phyloP scores from a whole-genome alignment of 2,329 filamentous ascomycete genomes.

The Metarhizium robertsii region DNA sequence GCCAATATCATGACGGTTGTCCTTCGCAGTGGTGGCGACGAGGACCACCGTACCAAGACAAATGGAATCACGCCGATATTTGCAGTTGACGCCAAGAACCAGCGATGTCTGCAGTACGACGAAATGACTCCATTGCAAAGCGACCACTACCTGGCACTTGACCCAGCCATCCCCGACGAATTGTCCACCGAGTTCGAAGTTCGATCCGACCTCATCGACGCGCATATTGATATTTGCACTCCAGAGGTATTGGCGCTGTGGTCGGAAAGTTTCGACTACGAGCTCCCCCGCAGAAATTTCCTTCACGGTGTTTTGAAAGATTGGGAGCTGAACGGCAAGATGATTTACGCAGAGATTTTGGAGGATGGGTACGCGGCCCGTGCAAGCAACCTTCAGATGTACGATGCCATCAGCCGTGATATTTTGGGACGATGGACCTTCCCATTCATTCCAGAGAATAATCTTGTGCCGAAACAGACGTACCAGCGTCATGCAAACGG shows the following conservation, averaged over 20 bases:
- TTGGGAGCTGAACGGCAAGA: slow-evolving; percentile 93
- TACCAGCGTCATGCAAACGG: slow-evolving; percentile 63
- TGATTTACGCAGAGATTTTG: slow-evolving; percentile 85
- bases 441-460: slow-evolving; percentile 82
- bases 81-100: slow-evolving; percentile 69
- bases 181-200: slow-evolving; percentile 68
- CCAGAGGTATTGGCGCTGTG: slow-evolving; percentile 90
- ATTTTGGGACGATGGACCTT: slow-evolving; percentile 82
- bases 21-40: slow-evolving; percentile 63
- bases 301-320: slow-evolving; percentile 90
- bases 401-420: slow-evolving; percentile 81
- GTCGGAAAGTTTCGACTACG: slow-evolving; percentile 97
- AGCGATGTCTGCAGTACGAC: slow-evolving; percentile 87
- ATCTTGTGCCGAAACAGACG: slow-evolving; percentile 66
- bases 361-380: slow-evolving; percentile 77
- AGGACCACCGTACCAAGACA: slow-evolving; percentile 65
- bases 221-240: slow-evolving; percentile 93
- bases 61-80: slow-evolving; percentile 73
- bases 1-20: slow-evolving; percentile 98
- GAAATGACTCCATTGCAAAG: slow-evolving; percentile 66
- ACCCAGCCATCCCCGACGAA: slow-evolving; percentile 67
- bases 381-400: slow-evolving; percentile 77
- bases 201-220: slow-evolving; percentile 82
- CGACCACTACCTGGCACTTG: slow-evolving; percentile 60
- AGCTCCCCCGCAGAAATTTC: slow-evolving; percentile 79